phyloP scores from a whole-genome alignment of 2,329 filamentous ascomycete genomes.

The Colletotrichum acutatum region DNA sequence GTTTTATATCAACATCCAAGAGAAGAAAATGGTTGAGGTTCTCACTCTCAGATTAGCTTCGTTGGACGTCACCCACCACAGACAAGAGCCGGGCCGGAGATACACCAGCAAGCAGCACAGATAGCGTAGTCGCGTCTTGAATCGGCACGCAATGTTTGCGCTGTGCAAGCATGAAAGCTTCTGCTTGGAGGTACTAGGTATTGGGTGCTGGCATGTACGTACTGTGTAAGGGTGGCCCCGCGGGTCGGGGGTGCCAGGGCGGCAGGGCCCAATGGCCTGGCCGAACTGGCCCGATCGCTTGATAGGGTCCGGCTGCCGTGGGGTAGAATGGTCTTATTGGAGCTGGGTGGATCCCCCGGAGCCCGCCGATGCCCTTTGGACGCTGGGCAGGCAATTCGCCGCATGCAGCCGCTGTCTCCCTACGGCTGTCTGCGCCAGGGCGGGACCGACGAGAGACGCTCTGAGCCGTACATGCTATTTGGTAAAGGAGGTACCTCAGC shows the following conservation, averaged over 20 bases:
- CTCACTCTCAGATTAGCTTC: slow-evolving; percentile 11
- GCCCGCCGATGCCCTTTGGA: slow-evolving; percentile 44
- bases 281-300: slow-evolving; percentile 34
- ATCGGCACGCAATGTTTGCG: slow-evolving; percentile 14
- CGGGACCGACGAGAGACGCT: slow-evolving; percentile 6
- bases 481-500: not conserved
- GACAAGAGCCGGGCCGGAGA: slow-evolving; percentile 21
- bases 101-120: slow-evolving; percentile 8
- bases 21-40: slow-evolving; percentile 14
- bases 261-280: slow-evolving; percentile 17
- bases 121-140: slow-evolving; percentile 30
- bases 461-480: not conserved
- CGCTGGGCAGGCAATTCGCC: slow-evolving; percentile 24
- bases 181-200: too few species aligned
- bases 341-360: slow-evolving; percentile 40
- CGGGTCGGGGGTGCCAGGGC: not conserved
- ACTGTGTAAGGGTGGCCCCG: not conserved
- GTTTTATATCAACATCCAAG: slow-evolving; percentile 20
- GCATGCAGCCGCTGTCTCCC: slow-evolving; percentile 28
- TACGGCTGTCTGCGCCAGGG: slow-evolving; percentile 26
- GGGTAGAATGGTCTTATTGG: slow-evolving; percentile 35
- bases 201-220: not conserved
- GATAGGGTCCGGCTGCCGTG: slow-evolving; percentile 30
- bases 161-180: not conserved
- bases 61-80: slow-evolving; percentile 19